Conservation (phyloP, 2,329 filamentous ascomycete species). For the Pseudocercospora cruenta region DNA sequence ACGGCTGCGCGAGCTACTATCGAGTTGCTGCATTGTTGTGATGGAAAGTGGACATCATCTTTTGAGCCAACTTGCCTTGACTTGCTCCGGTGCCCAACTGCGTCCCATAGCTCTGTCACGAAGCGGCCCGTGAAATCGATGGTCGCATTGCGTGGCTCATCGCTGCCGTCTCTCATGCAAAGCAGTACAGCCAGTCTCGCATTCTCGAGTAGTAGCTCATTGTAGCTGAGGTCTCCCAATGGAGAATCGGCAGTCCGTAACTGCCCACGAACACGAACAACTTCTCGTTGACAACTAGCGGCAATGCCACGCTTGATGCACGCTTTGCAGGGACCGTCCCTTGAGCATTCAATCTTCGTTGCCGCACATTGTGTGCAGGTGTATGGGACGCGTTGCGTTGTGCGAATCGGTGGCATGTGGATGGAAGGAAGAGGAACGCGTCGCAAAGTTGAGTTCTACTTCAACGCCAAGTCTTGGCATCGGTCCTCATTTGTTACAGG, state of each 20-base stretch:
- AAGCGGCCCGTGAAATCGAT: not conserved
- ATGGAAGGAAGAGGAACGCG: too few species aligned
- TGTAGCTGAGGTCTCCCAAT: not conserved
- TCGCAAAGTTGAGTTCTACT: too few species aligned
- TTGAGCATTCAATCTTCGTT: not conserved
- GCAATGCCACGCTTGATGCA: not conserved
- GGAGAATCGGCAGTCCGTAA: conserved; percentile 4
- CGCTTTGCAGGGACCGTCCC: not conserved
- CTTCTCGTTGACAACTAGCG: not conserved
- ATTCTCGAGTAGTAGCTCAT: not conserved
- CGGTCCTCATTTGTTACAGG: too few species aligned
- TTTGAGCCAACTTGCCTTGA: not conserved
- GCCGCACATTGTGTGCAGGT: not conserved
- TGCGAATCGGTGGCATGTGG: too few species aligned
- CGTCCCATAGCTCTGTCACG: conserved; percentile 1
- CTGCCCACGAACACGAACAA: not conserved
- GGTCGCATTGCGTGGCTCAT: not conserved
- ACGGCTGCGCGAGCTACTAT: not conserved
- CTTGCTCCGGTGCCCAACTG: not conserved
- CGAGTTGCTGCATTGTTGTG: not conserved
- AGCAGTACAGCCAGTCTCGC: not conserved
- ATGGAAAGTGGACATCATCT: not conserved
- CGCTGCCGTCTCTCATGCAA: too few species aligned
- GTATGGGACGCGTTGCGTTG: not conserved
- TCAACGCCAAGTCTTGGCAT: too few species aligned